Base-by-base conservation (phyloP, 495 filamentous ascomycete species). In the Apodospora peruviana region DNA sequence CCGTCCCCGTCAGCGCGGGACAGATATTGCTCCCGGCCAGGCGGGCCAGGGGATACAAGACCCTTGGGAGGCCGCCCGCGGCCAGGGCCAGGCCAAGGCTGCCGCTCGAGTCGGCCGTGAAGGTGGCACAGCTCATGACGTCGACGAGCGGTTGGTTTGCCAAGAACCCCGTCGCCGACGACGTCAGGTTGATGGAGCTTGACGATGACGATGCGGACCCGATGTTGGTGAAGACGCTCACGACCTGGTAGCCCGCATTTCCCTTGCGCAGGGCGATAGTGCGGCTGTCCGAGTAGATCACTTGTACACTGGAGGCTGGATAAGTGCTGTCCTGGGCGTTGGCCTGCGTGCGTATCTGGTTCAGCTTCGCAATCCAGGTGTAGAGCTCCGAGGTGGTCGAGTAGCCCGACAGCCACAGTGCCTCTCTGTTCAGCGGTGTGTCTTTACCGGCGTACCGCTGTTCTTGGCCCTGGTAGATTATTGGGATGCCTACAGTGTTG, bases 181-280 rank as follows among this genome's bases (percentile, higher is more conserved):
- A 54, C 4, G 55, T 46, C 2, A 87, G 59, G 0, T 65, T 72
- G 20, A 83, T 62, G 0, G 70, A 73, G 40, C 74, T 75, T 8
- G 61, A 56, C 10, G 55, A 59, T 2, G 75, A 75, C 5, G 57
- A 59, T 0, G 61, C 51, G n/a, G n/a, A n/a, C 1, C 86, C 85
- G 3, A 65, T 53, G 56, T 87, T 88, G 5, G 79, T 77, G 39
- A 83, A 70, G 2, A 87, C 70, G 0, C 76, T 78, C 47, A 90
- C 69, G 43, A 83, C 64, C 52, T 84, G 77, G 4, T 59, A 60
- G 2, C 73, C 75, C 7, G 70, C 57, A 47, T 38, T 58, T 14
- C 85, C 85, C 64, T 90, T 90, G 36, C 82, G 73, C 67, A 85
- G 78, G 8, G 77, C 84, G 16, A 90, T 64, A 4, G 75, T 82